phyloP scores from a whole-genome alignment of 495 filamentous ascomycete genomes.

The Copromyces sp. region DNA sequence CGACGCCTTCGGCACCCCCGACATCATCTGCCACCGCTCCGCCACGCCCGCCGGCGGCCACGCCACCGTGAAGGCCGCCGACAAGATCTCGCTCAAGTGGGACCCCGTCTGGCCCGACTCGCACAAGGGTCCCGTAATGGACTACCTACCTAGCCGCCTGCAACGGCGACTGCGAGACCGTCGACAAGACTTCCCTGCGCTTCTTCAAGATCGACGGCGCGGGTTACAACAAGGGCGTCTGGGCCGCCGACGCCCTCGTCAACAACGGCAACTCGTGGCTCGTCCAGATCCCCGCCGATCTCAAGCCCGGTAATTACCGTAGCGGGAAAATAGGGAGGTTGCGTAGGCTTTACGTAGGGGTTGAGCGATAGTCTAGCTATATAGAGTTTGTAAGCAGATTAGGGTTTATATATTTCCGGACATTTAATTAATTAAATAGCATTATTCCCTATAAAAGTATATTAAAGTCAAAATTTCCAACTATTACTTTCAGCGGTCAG shows the following conservation, averaged over 20 bases:
- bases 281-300: constrained; percentile 54
- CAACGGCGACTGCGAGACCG: constrained; percentile 55
- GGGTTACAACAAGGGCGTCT: constrained; percentile 52
- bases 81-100: constrained; percentile 37
- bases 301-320: constrained; percentile 63
- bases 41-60: constrained; percentile 29
- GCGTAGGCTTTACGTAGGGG: too few species aligned
- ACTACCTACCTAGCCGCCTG: constrained; percentile 70
- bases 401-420: too few species aligned
- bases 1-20: constrained; percentile 27
- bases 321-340: too few species aligned
- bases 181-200: constrained; percentile 51
- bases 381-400: too few species aligned
- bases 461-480: too few species aligned
- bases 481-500: too few species aligned
- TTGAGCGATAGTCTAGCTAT: too few species aligned
- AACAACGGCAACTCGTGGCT: constrained; percentile 58
- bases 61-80: constrained; percentile 34
- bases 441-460: too few species aligned
- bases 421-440: too few species aligned
- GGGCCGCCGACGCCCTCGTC: constrained; percentile 59
- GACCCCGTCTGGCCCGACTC: constrained; percentile 32
- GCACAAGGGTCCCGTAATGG: constrained; percentile 56
- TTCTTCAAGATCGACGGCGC: constrained; percentile 69
- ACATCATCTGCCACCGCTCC: constrained; percentile 43